These are phyloP conservation scores for Chaetomium sp. DNA, from an alignment of 2,329 filamentous ascomycete species.

Conservation along the genomic window DNA sequence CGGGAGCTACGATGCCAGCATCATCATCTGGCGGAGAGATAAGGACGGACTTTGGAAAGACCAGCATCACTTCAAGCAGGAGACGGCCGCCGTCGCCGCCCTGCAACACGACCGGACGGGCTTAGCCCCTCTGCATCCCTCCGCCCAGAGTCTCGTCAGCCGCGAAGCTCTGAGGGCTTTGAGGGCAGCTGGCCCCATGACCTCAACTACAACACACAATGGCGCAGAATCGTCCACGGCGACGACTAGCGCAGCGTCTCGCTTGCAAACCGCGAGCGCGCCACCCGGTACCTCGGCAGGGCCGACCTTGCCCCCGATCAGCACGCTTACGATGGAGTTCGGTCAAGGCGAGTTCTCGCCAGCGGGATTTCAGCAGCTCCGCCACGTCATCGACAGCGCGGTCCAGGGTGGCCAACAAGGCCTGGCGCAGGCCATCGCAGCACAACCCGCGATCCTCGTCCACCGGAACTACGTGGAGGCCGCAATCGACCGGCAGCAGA, in stretches of 20 bases:
- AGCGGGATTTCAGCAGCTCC: slow-evolving; percentile 46
- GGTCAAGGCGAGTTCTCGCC: slow-evolving; percentile 38
- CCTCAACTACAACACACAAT: neutral
- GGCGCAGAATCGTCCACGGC: slow-evolving; percentile 15
- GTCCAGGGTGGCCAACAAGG: slow-evolving; percentile 54
- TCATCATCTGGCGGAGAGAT: slow-evolving; percentile 92
- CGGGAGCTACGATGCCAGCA: slow-evolving; percentile 92
- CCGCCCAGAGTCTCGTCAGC: slow-evolving; percentile 20
- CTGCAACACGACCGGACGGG: slow-evolving; percentile 34
- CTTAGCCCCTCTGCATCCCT: slow-evolving; percentile 30
- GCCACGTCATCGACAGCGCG: slow-evolving; percentile 55
- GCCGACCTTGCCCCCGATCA: slow-evolving; percentile 24
- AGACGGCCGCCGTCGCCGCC: slow-evolving; percentile 64
- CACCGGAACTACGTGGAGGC: slow-evolving; percentile 53
- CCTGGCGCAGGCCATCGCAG: slow-evolving; percentile 50
- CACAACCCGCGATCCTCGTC: slow-evolving; percentile 52
- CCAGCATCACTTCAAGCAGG: slow-evolving; percentile 73
- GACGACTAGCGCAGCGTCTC: slow-evolving; percentile 14
- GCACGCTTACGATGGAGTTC: slow-evolving; percentile 29
- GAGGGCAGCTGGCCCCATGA: neutral
- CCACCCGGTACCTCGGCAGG: slow-evolving; percentile 19
- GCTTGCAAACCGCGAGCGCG: slow-evolving; percentile 24
- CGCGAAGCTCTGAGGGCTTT: slow-evolving; percentile 14
- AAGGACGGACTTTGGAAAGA: slow-evolving; percentile 82
- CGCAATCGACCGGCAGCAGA: slow-evolving; percentile 55